Evolutionary conservation across 2,329 filamentous ascomycete genomes (phyloP), one percentile per base, ranked within the genome.

Genomic region (Cladosporium phlei): DNA sequence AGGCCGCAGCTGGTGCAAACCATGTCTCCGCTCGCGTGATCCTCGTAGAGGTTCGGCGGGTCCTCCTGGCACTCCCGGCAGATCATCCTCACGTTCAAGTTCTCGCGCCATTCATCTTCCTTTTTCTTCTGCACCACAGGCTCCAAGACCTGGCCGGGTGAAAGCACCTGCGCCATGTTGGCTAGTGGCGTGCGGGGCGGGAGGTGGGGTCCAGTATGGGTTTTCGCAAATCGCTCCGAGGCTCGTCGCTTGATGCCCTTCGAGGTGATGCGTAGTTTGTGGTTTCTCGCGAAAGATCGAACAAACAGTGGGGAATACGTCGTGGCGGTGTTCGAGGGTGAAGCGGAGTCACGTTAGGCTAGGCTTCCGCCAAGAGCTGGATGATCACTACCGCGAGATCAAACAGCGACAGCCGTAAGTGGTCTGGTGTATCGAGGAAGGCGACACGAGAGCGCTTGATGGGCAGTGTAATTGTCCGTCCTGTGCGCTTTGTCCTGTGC

Each of bases 1-100:
- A 96, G 76, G 28, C 93, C 93, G 61, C 93, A 98, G 52, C 85
- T 88, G 49, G 79, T 86, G 65, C 93, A 98, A 46, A 98, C 88
- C 65, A 94, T 87, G 67, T 98, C 93, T 54, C 88, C 88, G 27
- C 83, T 86, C 5, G 89, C 89, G 64, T 91, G 93, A 65, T 97
- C 93, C 64, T 97, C 93, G 35, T 93, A 80, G 27, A 98, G 75
- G 55, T 95, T 90, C 4, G 93, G 91, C n/a, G 93, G 93, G 45
- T 82, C 77, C 63, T 95, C 88, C 61, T 85, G 85, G 75, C 93
- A 98, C 64, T 98, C 91, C 12, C 81, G 85, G 66, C 93, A 98
- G 54, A 88, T 83, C 53, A 97, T 70, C 55, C 84, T 82, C 62
- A 88, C 85, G 66, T 88, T 94, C 49, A 97, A 77, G 57, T 97